Percentiles rank a stretch among this genome's conserved stretches.
Conservation (phyloP, 352 stramenopile genomes). For the Pythium vanterpoolii region DNA sequence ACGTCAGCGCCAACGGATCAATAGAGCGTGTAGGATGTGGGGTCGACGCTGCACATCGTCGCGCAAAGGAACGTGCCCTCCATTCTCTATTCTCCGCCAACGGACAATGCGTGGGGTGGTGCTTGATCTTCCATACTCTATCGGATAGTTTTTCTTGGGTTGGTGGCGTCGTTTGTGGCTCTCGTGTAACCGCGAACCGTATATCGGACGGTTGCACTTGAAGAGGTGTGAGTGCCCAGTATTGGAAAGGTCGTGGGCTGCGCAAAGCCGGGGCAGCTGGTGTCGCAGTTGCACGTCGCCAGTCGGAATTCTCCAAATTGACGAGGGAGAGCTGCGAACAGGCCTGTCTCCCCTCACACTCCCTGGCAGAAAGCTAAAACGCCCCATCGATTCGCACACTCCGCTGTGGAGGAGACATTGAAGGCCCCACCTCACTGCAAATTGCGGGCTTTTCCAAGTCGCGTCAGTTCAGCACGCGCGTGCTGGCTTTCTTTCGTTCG, state of each 20-base stretch:
- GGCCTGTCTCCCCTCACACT: conserved; percentile 18
- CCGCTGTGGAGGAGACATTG: neutral
- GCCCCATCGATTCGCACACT: conserved; percentile 5
- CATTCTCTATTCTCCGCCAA: neutral
- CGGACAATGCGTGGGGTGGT: neutral
- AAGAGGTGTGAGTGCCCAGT: conserved; percentile 10
- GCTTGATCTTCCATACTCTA: neutral
- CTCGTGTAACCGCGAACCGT: neutral
- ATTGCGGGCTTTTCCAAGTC: neutral
- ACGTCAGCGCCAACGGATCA: neutral
- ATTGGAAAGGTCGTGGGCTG: neutral
- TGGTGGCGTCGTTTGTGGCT: neutral
- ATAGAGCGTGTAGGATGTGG: neutral
- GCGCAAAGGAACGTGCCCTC: neutral
- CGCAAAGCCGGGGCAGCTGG: conserved; percentile 7
- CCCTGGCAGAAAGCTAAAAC: conserved; percentile 18
- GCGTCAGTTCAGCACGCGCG: conserved; percentile 18
- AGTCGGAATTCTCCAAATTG: conserved; percentile 1
- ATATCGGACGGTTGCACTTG: conserved; percentile 20
- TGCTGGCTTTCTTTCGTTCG: conserved; percentile 30
- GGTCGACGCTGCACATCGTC: neutral
- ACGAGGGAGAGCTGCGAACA: neutral
- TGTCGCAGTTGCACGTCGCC: conserved; percentile 19
- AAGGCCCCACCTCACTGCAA: conserved; percentile 5
- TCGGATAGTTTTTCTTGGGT: neutral